These are phyloP conservation scores for Yamadazyma nakazawae DNA, from an alignment of 805 yeast species.

Conservation along the genomic window DNA sequence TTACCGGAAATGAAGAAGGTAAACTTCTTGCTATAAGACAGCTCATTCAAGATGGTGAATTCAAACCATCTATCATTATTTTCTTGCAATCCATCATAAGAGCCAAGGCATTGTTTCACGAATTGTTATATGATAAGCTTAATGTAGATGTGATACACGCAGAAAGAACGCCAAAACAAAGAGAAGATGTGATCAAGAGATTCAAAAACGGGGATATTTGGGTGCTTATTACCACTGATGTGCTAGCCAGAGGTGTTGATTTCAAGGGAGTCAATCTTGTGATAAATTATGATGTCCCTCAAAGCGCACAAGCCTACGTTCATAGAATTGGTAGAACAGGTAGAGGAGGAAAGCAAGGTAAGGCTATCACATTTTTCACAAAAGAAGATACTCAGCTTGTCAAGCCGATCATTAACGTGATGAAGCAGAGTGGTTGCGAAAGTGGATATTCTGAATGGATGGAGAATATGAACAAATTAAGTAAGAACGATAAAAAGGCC, in stretches of 20 bases:
- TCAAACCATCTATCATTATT: conserved; percentile 89
- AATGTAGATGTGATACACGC: conserved; percentile 97
- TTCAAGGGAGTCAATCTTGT: conserved; percentile 94
- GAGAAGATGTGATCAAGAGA: conserved; percentile 78
- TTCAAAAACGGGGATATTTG: conserved; percentile 90
- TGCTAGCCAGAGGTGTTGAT: conserved; percentile 93
- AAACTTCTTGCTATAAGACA: conserved; percentile 88
- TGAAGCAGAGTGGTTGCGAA: conserved; percentile 84
- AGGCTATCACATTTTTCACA: conserved; percentile 89
- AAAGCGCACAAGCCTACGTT: conserved; percentile 88
- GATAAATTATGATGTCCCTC: conserved; percentile 95
- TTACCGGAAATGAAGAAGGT: conserved; percentile 95
- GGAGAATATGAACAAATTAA: conserved; percentile 62
- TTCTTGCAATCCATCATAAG: conserved; percentile 89
- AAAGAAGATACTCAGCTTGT: conserved; percentile 78
- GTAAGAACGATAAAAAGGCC: conserved; percentile 57
- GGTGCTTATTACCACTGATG: conserved; percentile 97
- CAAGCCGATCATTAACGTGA: conserved; percentile 85
- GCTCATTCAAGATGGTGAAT: conserved; percentile 76
- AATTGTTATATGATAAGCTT: conserved; percentile 82
- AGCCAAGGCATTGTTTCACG: conserved; percentile 94
- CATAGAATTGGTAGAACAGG: conserved; percentile 99
- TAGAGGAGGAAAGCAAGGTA: conserved; percentile 84
- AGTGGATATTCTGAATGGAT: conserved; percentile 75
- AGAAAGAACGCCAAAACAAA: conserved; percentile 83